phyloP scores from a whole-genome alignment of 2,329 filamentous ascomycete species.

The Falciphora oryzae region DNA sequence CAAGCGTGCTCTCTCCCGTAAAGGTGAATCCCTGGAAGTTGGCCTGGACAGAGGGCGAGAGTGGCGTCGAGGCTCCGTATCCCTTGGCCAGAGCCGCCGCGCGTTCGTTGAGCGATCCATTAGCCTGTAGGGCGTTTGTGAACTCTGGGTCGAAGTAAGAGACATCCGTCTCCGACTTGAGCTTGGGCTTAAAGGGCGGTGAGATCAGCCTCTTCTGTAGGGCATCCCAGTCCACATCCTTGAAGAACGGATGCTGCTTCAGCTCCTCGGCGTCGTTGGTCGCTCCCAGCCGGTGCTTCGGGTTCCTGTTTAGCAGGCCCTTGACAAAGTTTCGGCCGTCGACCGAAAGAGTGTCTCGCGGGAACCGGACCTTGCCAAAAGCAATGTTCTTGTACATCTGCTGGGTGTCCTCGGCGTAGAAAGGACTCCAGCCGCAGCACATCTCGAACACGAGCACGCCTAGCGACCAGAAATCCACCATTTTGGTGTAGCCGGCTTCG shows the following conservation, averaged over 20 bases:
- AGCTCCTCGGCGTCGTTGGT: conserved; percentile 88
- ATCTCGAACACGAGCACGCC: conserved; percentile 98
- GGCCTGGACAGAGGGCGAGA: conserved; percentile 92
- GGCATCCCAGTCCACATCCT: conserved; percentile 86
- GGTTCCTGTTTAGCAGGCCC: conserved; percentile 92
- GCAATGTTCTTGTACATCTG: conserved; percentile 99
- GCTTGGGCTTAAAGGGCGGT: conserved; percentile 94
- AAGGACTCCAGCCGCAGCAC: conserved; percentile 99
- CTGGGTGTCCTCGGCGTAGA: conserved; percentile 97
- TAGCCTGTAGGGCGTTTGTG: conserved; percentile 85
- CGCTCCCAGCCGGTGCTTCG: conserved; percentile 88
- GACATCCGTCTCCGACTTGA: conserved; percentile 92
- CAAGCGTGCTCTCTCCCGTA: conserved; percentile 94
- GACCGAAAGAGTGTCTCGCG: conserved; percentile 85
- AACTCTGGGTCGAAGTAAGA: conserved; percentile 99
- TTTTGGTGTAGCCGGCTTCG: conserved; percentile 97
- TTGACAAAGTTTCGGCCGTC: conserved; percentile 98
- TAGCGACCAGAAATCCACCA: conserved; percentile 99
- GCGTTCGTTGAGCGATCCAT: conserved; percentile 83
- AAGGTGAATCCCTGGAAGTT: conserved; percentile 99
- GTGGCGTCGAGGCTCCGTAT: conserved; percentile 81
- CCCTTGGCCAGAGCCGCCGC: conserved; percentile 81
- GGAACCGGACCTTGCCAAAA: conserved; percentile 96
- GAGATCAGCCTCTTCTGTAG: conserved; percentile 87
- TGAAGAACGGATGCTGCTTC: conserved; percentile 91